phyloP scores from a whole-genome alignment of 1,284 basidiomycete species.

The Melampsora larici-populina region DNA sequence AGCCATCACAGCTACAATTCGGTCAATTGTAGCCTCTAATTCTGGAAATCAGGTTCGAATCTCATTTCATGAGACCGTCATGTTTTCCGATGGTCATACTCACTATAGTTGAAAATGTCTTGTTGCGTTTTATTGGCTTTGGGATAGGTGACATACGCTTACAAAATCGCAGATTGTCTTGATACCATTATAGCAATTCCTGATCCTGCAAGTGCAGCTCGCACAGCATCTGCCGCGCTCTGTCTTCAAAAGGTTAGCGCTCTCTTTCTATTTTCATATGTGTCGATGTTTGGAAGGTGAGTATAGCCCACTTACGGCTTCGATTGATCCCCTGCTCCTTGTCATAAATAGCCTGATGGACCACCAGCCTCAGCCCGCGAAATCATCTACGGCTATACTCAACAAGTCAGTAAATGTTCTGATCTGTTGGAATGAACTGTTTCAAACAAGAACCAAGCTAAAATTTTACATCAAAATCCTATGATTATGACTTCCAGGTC shows the following conservation, averaged over 20 bases:
- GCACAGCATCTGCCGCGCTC: conserved; percentile 26
- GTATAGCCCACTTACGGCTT: background rate
- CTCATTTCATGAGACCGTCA: too few species aligned
- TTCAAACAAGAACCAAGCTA: too few species aligned
- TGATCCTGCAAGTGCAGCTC: conserved; percentile 30
- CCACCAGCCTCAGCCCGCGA: conserved; percentile 22
- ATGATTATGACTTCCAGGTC: background rate
- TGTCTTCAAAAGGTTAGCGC: conserved; percentile 30
- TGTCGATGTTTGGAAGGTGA: background rate
- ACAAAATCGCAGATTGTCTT: conserved; percentile 38
- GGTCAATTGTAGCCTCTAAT: conserved; percentile 42
- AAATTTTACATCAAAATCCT: too few species aligned
- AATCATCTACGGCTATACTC: conserved; percentile 41
- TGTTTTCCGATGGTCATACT: too few species aligned
- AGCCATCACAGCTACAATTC: conserved; percentile 7
- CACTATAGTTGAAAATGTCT: too few species aligned
- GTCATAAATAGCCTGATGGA: conserved; percentile 32
- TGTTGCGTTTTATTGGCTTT: background rate
- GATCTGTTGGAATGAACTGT: too few species aligned
- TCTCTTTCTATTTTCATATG: background rate
- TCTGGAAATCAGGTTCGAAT: conserved; percentile 35
- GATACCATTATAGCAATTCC: conserved; percentile 36
- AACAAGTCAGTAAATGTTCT: conserved; percentile 20
- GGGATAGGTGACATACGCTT: conserved; percentile 30
- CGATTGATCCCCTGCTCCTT: background rate